Conservation (phyloP, 176 grass and related monocot genomes). For the Saccharum spontaneum region DNA sequence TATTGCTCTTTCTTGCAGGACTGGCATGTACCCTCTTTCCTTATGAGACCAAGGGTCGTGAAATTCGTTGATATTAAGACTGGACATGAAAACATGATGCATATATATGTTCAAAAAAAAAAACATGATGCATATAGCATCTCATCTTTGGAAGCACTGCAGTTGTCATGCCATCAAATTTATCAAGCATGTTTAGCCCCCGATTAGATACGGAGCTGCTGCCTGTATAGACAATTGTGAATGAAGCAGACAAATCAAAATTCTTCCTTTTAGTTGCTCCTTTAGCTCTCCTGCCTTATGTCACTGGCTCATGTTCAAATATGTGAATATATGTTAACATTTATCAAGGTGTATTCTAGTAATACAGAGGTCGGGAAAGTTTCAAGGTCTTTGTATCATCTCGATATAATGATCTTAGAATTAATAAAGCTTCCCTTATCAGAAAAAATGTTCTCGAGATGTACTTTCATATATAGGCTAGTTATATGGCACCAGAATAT, state of each 20-base stretch:
- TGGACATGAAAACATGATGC: not conserved
- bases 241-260: not conserved
- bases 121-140: not conserved
- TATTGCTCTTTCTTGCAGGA: constrained; percentile 37
- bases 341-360: not conserved
- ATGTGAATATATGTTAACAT: not conserved
- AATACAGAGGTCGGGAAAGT: too few relatives aligned
- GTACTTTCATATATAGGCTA: not conserved
- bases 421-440: too few relatives aligned
- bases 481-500: too few relatives aligned
- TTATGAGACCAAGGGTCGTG: constrained; percentile 51
- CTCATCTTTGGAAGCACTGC: not conserved
- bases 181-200: not conserved
- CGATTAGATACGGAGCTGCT: not conserved
- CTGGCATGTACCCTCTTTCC: constrained; percentile 39
- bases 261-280: not conserved
- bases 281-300: not conserved
- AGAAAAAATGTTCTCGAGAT: not conserved
- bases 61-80: constrained; percentile 3
- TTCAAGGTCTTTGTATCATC: too few relatives aligned
- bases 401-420: too few relatives aligned
- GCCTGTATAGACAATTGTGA: not conserved
- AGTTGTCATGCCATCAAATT: not conserved
- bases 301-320: not conserved
- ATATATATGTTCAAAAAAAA: too few relatives aligned